Base-by-base conservation (phyloP, 352 stramenopile genomes). In the Thraustochytrium aureum region DNA sequence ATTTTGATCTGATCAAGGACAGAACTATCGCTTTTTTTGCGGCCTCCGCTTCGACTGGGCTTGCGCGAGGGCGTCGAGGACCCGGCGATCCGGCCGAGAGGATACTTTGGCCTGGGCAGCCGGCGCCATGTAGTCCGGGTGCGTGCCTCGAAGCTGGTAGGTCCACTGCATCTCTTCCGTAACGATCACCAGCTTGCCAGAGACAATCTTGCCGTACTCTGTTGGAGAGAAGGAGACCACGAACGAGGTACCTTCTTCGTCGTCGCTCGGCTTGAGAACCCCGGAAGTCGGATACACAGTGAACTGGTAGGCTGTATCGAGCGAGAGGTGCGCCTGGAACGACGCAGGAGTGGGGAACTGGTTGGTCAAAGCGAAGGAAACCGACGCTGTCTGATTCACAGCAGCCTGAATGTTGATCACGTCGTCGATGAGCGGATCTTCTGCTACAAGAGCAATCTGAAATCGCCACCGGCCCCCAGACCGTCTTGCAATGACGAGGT, bases 81-180 rank as follows among this genome's bases (percentile, higher is more conserved):
- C 47, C 26, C 26, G 17, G 17, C 26, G 17, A 26, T 26, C 26
- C 47, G 47, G 47, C 17, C 47, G 56, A 20, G 72, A 61, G 2
- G 61, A 17, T 20, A 81, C 72, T 59, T 81, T 81, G 41, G 72
- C 72, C 22, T 42, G 62, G 2, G 22, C 62, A 1, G 38, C 2
- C 1, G 79, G 79, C 37, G 39, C 30, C 6, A 33, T 66, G 41
- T 84, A 86, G 61, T 93, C 89, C 0, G 92, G 91, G 45, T 94
- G 94, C 14, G 86, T 90, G 26, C 92, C 92, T 64, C 92, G 92
- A 33, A 96, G 89, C 35, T 94, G 91, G 85, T 96, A 96, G 45
- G 89, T 94, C 92, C 92, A 96, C 84, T 95, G 91, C 90, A 94
- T 94, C 59, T 96, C 91, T 52, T 94, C 90, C 0, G 92, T 96